phyloP scores from a whole-genome alignment of 257 asterid genomes.

The Parsonsia alboflavescens region DNA sequence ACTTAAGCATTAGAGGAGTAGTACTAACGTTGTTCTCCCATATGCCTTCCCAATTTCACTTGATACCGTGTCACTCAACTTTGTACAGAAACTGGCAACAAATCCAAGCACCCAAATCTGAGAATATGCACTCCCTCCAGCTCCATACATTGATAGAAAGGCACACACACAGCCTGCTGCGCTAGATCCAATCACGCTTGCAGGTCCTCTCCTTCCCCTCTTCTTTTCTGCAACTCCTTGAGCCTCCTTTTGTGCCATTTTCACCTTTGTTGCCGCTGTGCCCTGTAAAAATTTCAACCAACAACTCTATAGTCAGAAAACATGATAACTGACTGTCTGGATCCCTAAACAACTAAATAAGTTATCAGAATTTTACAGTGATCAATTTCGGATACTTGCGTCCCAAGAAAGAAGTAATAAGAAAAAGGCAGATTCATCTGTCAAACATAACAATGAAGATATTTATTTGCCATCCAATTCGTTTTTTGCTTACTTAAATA shows the following conservation, averaged over 20 bases:
- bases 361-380: background rate
- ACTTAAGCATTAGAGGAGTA: slow-evolving; percentile 22
- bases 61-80: slow-evolving; percentile 92
- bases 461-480: background rate
- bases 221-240: slow-evolving; percentile 96
- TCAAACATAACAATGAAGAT: background rate
- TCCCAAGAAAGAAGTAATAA: background rate
- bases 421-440: background rate
- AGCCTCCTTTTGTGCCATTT: slow-evolving; percentile 95
- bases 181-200: slow-evolving; percentile 96
- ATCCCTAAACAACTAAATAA: background rate
- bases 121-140: slow-evolving; percentile 62
- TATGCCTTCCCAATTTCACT: slow-evolving; percentile 98
- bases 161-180: slow-evolving; percentile 94
- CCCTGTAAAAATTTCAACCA: slow-evolving; percentile 49
- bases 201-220: slow-evolving; percentile 94
- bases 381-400: background rate
- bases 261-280: slow-evolving; percentile 86
- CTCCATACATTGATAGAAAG: slow-evolving; percentile 53
- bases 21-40: slow-evolving; percentile 85
- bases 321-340: background rate
- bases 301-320: background rate
- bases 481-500: background rate
- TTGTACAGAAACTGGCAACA: slow-evolving; percentile 92
- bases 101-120: slow-evolving; percentile 82